Percentiles rank a stretch among this genome's conserved stretches.
Evolutionary conservation across 1,284 basidiomycete species (phyloP).

Genomic region (Tranzscheliella williamsii): DNA sequence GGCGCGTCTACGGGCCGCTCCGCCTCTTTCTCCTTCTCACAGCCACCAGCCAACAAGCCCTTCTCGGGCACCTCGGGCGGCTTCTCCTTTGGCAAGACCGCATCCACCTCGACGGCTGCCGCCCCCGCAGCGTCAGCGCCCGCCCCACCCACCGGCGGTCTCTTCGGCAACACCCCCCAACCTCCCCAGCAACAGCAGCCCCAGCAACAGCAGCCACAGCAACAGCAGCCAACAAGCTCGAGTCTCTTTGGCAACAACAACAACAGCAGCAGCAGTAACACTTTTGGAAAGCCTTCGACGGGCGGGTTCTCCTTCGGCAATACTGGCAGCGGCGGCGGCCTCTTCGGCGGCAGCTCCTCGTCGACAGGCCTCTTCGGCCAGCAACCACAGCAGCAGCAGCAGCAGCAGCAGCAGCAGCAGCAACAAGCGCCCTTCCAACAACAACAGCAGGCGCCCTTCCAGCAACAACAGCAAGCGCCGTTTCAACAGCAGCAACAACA

Average conservation of each 20-base stretch:
- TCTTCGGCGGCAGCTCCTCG: background rate
- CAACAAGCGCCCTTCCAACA: constrained; percentile 10
- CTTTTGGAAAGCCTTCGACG: constrained; percentile 22
- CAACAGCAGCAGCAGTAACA: constrained; percentile 14
- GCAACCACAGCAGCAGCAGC: background rate
- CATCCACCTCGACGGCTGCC: constrained; percentile 6
- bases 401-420: constrained; percentile 17
- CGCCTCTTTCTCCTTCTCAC: constrained; percentile 40
- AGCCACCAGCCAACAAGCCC: constrained; percentile 35
- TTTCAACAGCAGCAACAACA: constrained; percentile 12
- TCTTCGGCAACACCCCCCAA: constrained; percentile 20
- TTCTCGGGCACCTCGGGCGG: constrained; percentile 37
- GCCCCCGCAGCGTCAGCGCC: constrained; percentile 7
- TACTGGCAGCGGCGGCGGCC: constrained; percentile 2
- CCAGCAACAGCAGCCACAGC: constrained; percentile 12
- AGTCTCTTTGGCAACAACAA: constrained; percentile 17
- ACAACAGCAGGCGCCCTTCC: constrained; percentile 8
- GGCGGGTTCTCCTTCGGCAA: constrained; percentile 38
- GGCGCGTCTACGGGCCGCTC: constrained; percentile 31
- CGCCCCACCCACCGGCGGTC: constrained; percentile 5
- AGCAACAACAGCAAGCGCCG: background rate
- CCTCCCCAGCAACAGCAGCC: constrained; percentile 9
- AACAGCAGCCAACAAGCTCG: constrained; percentile 10
- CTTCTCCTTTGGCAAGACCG: constrained; percentile 33
- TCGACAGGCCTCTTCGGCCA: background rate